These are phyloP conservation scores for Pyrenophora graminea DNA, from an alignment of 2,329 filamentous ascomycete genomes.

Conservation along the genomic window DNA sequence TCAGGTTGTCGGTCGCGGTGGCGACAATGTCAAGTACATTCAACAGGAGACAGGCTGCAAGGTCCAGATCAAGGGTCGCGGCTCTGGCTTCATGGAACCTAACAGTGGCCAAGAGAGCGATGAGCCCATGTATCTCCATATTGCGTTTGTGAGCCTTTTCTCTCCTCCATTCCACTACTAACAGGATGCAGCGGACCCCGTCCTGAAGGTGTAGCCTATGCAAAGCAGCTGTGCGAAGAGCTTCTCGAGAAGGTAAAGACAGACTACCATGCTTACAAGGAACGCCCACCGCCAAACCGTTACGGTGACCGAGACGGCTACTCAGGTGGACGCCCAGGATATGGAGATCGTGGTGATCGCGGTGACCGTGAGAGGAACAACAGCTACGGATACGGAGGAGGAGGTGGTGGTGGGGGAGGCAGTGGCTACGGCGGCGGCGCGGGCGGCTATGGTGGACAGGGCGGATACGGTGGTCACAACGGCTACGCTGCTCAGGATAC, in stretches of 20 bases:
- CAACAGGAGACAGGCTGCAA: slow-evolving; percentile 93
- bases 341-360: slow-evolving; percentile 50
- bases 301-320: slow-evolving; percentile 50
- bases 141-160: slow-evolving; percentile 67
- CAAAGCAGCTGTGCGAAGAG: slow-evolving; percentile 87
- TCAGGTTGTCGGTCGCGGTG: slow-evolving; percentile 92
- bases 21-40: slow-evolving; percentile 97
- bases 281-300: slow-evolving; percentile 59
- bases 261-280: slow-evolving; percentile 89
- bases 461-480: slow-evolving; percentile 41
- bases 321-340: slow-evolving; percentile 43
- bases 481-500: slow-evolving; percentile 23
- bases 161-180: slow-evolving; percentile 13
- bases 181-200: slow-evolving; percentile 73
- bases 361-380: slow-evolving; percentile 47
- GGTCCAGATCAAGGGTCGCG: slow-evolving; percentile 96
- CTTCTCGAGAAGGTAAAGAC: slow-evolving; percentile 83
- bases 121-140: slow-evolving; percentile 94
- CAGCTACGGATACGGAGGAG: slow-evolving; percentile 45
- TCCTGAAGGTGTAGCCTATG: slow-evolving; percentile 79
- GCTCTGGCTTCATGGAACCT: slow-evolving; percentile 90
- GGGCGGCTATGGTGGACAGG: slow-evolving; percentile 46
- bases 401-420: slow-evolving; percentile 46
- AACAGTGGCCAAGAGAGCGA: slow-evolving; percentile 89
- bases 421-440: slow-evolving; percentile 47